Evolutionary conservation across 1,139 yeast species (phyloP), one percentile per base, ranked within the genome.

Genomic region (Zygosaccharomyces pseudobailii): DNA sequence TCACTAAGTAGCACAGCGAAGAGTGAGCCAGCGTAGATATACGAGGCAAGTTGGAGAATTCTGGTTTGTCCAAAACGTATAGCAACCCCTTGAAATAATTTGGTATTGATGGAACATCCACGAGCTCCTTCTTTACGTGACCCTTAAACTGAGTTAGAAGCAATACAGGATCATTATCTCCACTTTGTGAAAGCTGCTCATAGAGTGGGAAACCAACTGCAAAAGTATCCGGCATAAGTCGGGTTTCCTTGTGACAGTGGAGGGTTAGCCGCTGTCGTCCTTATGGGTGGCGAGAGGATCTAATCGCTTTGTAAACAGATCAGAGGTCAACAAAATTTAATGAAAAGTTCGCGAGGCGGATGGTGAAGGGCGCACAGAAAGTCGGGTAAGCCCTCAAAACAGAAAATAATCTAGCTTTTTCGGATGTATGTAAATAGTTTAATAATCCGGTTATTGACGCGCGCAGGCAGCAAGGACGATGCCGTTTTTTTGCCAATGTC

Each of bases 1-100:
- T 87, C 25, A 87, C 78, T 41, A 88, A 68, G 61, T 88, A 92
- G 50, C 90, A 84, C 8, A 86, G 66, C 8, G 88, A 76, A 10
- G 87, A 80, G 61, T 87, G 86, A 2, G 85, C 76, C 34, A 72
- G 58, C 0, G 73, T 59, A 51, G 72, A 71, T 22, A 81, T 70
- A n/a, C 73, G 68, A 24, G 66, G 51, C 40, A 74, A 76, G 9
- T 38, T 19, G 17, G 73, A 71, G 36, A 72, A 70, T 1, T 80
- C 82, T 7, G 37, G 53, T 9, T 70, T 56, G 10, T 75, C 66
- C 37, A 85, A 43, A 4, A 51, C 45, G 19, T 42, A 47, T 40
- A 60, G 46, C 36, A 66, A 68, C 0, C 86, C 76, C 45, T 79
- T 80, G 52, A 84, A 75, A 64, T 84, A 84, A 36, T 71, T 62